phyloP scores from a whole-genome alignment of 192 early-diverging fungal genomes.

The Backusella psychrophila region DNA sequence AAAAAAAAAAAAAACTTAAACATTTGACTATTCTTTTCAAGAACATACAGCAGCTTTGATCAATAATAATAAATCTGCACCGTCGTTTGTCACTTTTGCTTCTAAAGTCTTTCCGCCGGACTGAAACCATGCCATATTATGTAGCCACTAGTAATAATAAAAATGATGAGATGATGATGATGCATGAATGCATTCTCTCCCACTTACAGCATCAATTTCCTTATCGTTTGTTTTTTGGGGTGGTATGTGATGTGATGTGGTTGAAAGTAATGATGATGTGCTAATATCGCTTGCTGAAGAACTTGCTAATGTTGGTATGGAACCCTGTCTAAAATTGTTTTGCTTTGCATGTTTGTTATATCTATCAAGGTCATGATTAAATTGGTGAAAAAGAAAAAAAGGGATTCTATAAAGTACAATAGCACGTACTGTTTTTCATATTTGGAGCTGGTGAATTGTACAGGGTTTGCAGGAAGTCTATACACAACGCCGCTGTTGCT shows the following conservation, averaged over 20 bases:
- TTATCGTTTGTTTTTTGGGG: background rate
- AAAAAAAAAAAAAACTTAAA: too few species aligned
- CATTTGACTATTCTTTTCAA: too few species aligned
- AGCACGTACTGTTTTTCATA: conserved; percentile 33
- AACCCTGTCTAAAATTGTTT: background rate
- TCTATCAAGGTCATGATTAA: background rate
- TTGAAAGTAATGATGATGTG: background rate
- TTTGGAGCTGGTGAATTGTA: conserved; percentile 41
- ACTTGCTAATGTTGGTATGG: conserved; percentile 3
- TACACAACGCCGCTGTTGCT: conserved; percentile 30
- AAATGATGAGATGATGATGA: background rate
- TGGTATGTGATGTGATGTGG: background rate
- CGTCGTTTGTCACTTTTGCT: background rate
- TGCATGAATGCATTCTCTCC: background rate
- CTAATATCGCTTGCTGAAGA: background rate
- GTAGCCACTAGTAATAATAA: background rate
- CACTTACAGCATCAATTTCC: background rate
- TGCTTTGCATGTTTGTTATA: background rate
- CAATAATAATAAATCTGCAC: background rate
- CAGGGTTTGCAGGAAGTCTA: conserved; percentile 37
- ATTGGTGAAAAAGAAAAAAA: too few species aligned
- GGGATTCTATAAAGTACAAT: background rate
- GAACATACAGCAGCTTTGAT: background rate
- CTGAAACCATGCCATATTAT: background rate
- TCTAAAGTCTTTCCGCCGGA: background rate